These are phyloP conservation scores for Sanguinoderma infundibulare DNA, from an alignment of 1,284 basidiomycete species.

Conservation along the genomic window DNA sequence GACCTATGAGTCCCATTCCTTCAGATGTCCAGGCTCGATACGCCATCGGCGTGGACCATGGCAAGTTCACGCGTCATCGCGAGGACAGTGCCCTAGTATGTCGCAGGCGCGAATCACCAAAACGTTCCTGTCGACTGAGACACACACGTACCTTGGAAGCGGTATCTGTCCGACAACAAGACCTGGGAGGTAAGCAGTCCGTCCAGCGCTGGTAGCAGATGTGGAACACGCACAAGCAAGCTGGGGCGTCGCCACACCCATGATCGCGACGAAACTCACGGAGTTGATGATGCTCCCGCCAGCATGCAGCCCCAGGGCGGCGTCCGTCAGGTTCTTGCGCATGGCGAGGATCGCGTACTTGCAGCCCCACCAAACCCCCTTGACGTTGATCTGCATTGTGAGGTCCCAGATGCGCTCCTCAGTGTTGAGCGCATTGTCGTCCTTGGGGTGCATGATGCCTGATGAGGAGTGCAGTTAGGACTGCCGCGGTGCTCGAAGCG, in stretches of 20 bases:
- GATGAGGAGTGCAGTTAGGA: neutral
- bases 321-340: constrained; percentile 88
- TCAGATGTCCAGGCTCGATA: too few species aligned
- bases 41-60: constrained; percentile 97
- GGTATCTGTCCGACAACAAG: constrained; percentile 58
- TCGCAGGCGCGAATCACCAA: neutral
- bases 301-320: constrained; percentile 75
- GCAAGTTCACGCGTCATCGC: constrained; percentile 98
- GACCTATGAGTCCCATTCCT: too few species aligned
- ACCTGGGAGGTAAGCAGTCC: neutral
- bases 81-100: constrained; percentile 91
- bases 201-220: too few species aligned
- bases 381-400: constrained; percentile 93
- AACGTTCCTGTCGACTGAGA: neutral
- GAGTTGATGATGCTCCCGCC: constrained; percentile 98
- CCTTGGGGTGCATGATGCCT: constrained; percentile 95
- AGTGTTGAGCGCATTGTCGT: constrained; percentile 94
- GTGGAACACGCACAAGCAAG: constrained; percentile 77
- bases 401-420: constrained; percentile 96
- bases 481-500: neutral
- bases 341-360: constrained; percentile 97
- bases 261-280: constrained; percentile 91
- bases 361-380: constrained; percentile 99
- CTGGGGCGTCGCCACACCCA: constrained; percentile 96
- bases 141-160: constrained; percentile 69